Evolutionary conservation across 2,329 filamentous ascomycete genomes (phyloP).

Genomic region (Trichophyton verrucosum): DNA sequence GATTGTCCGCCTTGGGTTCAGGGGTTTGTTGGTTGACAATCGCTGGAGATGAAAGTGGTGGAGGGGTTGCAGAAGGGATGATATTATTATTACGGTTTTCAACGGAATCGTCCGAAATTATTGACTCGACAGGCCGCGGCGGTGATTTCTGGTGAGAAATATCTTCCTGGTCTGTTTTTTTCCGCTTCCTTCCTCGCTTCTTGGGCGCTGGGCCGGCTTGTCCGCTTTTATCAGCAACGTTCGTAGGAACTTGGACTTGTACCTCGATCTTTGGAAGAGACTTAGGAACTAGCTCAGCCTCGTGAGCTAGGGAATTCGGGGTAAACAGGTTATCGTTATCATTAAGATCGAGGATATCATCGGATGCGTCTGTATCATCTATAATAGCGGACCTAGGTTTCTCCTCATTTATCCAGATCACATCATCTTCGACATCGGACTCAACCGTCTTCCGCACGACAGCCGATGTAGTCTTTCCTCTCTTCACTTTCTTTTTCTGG

Average conservation of each 20-base stretch:
- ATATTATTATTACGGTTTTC: background rate
- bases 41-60: background rate
- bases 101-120: background rate
- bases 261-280: background rate
- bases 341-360: background rate
- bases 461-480: slow-evolving; percentile 31
- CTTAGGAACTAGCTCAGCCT: background rate
- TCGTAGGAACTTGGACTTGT: background rate
- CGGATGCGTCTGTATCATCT: slow-evolving; percentile 1
- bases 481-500: slow-evolving; percentile 35
- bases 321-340: background rate
- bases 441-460: slow-evolving; percentile 21
- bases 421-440: slow-evolving; percentile 28
- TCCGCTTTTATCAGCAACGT: background rate
- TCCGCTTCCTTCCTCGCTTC: slow-evolving; percentile 33
- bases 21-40: background rate
- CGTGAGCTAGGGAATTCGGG: background rate
- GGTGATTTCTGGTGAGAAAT: background rate
- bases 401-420: slow-evolving; percentile 29
- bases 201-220: slow-evolving; percentile 18
- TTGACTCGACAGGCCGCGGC: background rate
- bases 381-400: background rate
- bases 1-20: background rate
- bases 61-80: background rate
- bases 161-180: slow-evolving; percentile 16